A percentile compares a stretch with the other conserved stretches of the same genome.
Evolutionary conservation across 2,329 filamentous ascomycete genomes (phyloP).

Genomic region (Hypomyces rosellus): DNA sequence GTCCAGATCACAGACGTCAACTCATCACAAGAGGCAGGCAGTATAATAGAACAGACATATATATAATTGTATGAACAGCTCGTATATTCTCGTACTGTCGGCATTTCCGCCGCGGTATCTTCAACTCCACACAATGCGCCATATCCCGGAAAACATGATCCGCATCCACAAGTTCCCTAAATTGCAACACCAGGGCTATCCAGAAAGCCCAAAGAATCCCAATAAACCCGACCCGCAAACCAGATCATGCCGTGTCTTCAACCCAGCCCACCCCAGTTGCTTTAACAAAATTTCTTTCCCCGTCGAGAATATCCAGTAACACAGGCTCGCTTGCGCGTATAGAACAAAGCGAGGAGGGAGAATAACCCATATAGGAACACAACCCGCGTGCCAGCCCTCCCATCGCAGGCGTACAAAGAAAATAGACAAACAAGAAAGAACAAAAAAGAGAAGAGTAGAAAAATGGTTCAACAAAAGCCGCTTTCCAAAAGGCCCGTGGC

Average conservation of each 20-base stretch:
- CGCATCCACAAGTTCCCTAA: conserved; percentile 23
- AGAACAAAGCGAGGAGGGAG: background rate
- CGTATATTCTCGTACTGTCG: conserved; percentile 34
- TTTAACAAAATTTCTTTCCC: conserved; percentile 20
- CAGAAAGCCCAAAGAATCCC: conserved; percentile 26
- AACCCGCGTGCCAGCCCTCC: conserved; percentile 9
- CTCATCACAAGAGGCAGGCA: background rate
- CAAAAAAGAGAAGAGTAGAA: conserved; percentile 7
- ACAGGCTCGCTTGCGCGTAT: conserved; percentile 10
- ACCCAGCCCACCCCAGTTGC: conserved; percentile 25
- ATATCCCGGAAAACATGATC: conserved; percentile 27
- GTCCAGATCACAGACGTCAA: background rate
- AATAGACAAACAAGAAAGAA: conserved; percentile 11
- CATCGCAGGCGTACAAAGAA: conserved; percentile 17
- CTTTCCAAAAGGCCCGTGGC: conserved; percentile 25
- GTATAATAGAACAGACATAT: background rate
- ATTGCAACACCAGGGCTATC: conserved; percentile 29
- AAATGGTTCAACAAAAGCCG: conserved; percentile 15
- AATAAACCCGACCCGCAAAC: conserved; percentile 25
- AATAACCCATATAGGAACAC: conserved; percentile 1
- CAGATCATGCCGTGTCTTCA: conserved; percentile 27
- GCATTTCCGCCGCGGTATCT: conserved; percentile 24
- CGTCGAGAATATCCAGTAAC: conserved; percentile 24
- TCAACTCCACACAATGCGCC: conserved; percentile 25
- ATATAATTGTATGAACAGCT: conserved; percentile 20